A percentile compares a stretch with the other conserved stretches of the same genome.
phyloP scores from a whole-genome alignment of 768 basidiomycete genomes.

The Neoboletus magnificus region DNA sequence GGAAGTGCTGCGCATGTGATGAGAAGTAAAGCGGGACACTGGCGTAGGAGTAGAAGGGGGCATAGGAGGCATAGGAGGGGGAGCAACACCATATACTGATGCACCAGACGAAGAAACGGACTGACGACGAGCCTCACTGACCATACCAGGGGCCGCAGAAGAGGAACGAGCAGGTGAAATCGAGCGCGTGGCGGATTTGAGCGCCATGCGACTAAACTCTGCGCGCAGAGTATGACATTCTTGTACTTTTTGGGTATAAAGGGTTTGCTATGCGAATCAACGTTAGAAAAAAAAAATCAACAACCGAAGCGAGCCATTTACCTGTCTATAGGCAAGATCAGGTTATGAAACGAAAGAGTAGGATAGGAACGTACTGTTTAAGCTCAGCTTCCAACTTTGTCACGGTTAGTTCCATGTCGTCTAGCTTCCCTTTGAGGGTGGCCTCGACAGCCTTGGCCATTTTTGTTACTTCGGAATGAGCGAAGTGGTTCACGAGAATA shows the following conservation, averaged over 20 bases:
- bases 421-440: conserved; percentile 60
- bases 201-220: conserved; percentile 55
- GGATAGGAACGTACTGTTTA: conserved; percentile 53
- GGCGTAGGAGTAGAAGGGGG: conserved; percentile 45
- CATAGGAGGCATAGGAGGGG: conserved; percentile 35
- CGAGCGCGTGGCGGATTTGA: conserved; percentile 28
- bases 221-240: conserved; percentile 66
- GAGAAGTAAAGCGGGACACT: conserved; percentile 49
- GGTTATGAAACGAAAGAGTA: conserved; percentile 7
- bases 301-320: conserved; percentile 35
- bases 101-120: conserved; percentile 30
- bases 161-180: conserved; percentile 25
- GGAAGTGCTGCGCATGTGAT: conserved; percentile 58
- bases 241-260: conserved; percentile 65
- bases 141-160: conserved; percentile 25
- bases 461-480: conserved; percentile 76
- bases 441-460: conserved; percentile 60
- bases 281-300: conserved; percentile 11
- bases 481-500: conserved; percentile 78
- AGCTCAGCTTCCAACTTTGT: conserved; percentile 66
- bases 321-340: conserved; percentile 48
- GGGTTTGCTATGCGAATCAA: conserved; percentile 45
- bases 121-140: conserved; percentile 29
- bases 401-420: conserved; percentile 57
- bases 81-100: conserved; percentile 32